A percentile compares a stretch with the other conserved stretches of the same genome.
These are phyloP conservation scores for Lathyrus sativus DNA, from an alignment of 306 rosid genomes.

Conservation along the genomic window DNA sequence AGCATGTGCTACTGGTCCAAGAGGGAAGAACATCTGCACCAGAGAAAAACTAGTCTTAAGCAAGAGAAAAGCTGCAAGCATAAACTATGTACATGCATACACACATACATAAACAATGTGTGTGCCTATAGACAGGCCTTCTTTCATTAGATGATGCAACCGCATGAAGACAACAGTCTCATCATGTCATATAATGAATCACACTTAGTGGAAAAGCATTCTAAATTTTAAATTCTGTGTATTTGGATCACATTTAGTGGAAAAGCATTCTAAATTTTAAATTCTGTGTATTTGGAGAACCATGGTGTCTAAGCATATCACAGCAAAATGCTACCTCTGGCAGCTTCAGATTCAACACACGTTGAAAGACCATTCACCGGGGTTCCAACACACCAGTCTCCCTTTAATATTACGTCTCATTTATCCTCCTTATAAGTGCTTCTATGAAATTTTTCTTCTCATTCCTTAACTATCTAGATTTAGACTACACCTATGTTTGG, in stretches of 20 bases:
- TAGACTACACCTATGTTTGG: not conserved
- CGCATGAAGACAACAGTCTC: not conserved
- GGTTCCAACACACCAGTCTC: not conserved
- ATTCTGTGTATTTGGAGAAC: not conserved
- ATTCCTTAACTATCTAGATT: not conserved
- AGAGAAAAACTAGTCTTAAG: constrained; percentile 23
- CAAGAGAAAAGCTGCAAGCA: constrained; percentile 27
- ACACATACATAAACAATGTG: not conserved
- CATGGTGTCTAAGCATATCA: not conserved
- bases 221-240: not conserved
- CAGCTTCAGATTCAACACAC: not conserved
- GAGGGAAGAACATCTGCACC: constrained; percentile 83
- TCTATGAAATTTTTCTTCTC: not conserved
- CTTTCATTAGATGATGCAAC: constrained; percentile 1
- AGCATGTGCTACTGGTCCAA: constrained; percentile 73
- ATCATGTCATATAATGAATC: not conserved
- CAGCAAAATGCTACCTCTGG: not conserved
- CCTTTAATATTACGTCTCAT: not conserved
- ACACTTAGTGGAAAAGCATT: not conserved
- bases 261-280: not conserved
- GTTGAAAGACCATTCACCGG: not conserved
- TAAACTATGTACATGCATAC: not conserved
- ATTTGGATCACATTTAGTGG: not conserved
- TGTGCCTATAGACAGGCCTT: not conserved
- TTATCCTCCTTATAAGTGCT: not conserved